Base-by-base conservation (phyloP, 371 early-diverging fungal species). In the Chytridiales sp. region DNA sequence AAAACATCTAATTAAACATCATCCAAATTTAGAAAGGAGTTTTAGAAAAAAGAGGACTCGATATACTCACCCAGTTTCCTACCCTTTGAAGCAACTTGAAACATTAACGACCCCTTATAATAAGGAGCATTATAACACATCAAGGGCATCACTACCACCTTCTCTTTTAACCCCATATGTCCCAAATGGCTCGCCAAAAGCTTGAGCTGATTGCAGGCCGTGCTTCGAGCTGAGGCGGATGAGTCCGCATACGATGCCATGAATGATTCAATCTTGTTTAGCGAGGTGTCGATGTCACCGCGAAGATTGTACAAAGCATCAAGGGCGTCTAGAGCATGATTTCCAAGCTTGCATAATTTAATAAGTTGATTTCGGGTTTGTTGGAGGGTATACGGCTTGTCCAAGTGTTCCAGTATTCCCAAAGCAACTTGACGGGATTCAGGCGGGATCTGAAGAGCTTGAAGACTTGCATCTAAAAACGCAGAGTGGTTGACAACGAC, bases 121-220 rank as follows among this genome's bases (percentile, higher is more conserved):
- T 89, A 87, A 39, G 82, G 78, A 35, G 84, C 77, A 57, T 92
- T 89, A 63, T 90, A 87, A 49, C 84, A 79, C 50, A 92, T 64
- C 15, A 89, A 63, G 0, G 91, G 90, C 34, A 73, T 73, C 64
- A 89, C 87, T 1, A 85, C 64, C 26, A 91, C 73, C 50, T 79
- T 79, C 56, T 79, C 82, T 31, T 80, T 84, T 0, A 88, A 71
- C 6, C 88, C 89, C 26, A 92, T 72, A 34, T 73, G 64, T 47
- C 76, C 73, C 35, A 79, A 62, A 31, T 87, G 80, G 21, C 56
- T 56, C 17, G 74, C 32, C 19, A 92, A 47, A 1, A 69, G 55
- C 38, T 81, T 70, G 31, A 92, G 58, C 39, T 82, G 78, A 3
- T 53, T 58, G 0, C 85, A 39, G 3, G 74, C 74, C 27, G 9